Evolutionary conservation across 1,139 yeast genomes (phyloP).

Genomic region (Meyerozyma sp.): DNA sequence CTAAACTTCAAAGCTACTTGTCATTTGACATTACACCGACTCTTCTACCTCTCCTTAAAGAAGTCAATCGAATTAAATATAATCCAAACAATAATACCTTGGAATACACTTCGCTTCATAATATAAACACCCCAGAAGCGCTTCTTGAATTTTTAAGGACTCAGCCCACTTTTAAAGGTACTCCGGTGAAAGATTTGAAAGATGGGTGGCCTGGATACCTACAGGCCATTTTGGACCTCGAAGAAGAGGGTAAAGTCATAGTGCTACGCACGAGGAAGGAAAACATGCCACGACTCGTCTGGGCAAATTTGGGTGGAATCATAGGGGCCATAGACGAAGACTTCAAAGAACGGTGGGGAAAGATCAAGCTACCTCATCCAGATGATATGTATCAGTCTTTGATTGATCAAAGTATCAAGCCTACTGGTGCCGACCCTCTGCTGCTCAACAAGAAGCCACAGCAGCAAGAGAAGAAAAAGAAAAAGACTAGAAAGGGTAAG

Average conservation of each 20-base stretch:
- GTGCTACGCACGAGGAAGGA: conserved; percentile 90
- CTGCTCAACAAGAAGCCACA: conserved; percentile 65
- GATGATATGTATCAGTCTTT: conserved; percentile 76
- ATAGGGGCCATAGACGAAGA: conserved; percentile 77
- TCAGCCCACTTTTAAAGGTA: conserved; percentile 86
- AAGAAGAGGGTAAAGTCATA: conserved; percentile 67
- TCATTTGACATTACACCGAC: conserved; percentile 42
- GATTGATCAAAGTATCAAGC: conserved; percentile 82
- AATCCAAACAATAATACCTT: conserved; percentile 58
- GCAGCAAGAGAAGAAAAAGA: conserved; percentile 67
- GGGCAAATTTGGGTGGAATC: conserved; percentile 82
- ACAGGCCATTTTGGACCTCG: conserved; percentile 70
- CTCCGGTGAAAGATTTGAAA: conserved; percentile 79
- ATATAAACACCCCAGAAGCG: conserved; percentile 77
- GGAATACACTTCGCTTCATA: conserved; percentile 84
- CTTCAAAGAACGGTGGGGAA: conserved; percentile 76
- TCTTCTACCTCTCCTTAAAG: conserved; percentile 64
- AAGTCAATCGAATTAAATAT: conserved; percentile 69
- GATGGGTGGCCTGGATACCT: conserved; percentile 98
- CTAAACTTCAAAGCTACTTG: conserved; percentile 56
- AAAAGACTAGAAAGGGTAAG: conserved; percentile 88
- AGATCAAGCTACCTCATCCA: conserved; percentile 72
- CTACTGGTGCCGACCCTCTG: conserved; percentile 96
- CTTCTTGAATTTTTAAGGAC: conserved; percentile 66
- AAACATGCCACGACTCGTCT: conserved; percentile 80